A percentile compares a stretch with the other conserved stretches of the same genome.
Evolutionary conservation across 2,329 filamentous ascomycete genomes (phyloP).

Genomic region (Rhynchosporium agropyri): DNA sequence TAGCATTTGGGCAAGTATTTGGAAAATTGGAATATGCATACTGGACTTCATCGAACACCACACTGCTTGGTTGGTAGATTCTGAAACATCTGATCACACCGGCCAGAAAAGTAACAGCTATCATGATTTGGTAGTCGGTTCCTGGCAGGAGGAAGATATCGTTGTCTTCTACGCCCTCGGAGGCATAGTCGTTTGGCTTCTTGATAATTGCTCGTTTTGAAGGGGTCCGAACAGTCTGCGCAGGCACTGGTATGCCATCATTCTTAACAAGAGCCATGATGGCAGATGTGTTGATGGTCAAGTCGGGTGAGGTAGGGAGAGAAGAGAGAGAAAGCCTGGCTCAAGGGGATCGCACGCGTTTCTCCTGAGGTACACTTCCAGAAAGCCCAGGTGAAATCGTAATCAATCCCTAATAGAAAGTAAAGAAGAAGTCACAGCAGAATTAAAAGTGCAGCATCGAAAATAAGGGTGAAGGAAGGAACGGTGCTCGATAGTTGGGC

Average conservation of each 20-base stretch:
- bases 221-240: slow-evolving; percentile 26
- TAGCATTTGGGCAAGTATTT: slow-evolving; percentile 26
- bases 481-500: slow-evolving; percentile 21
- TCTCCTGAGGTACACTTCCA: slow-evolving; percentile 28
- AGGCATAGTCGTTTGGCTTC: slow-evolving; percentile 63
- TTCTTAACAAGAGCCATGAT: slow-evolving; percentile 38
- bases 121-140: slow-evolving; percentile 80
- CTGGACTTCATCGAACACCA: slow-evolving; percentile 99
- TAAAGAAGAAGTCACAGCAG: slow-evolving; percentile 34
- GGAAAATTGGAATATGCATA: slow-evolving; percentile 53
- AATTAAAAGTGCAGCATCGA: slow-evolving; percentile 39
- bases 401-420: slow-evolving; percentile 34
- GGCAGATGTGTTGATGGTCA: slow-evolving; percentile 21
- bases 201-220: slow-evolving; percentile 26
- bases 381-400: slow-evolving; percentile 15
- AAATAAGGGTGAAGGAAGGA: slow-evolving; percentile 28
- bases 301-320: slow-evolving; percentile 16
- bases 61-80: slow-evolving; percentile 93
- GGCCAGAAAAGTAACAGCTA: slow-evolving; percentile 73
- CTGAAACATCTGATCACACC: slow-evolving; percentile 85
- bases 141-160: slow-evolving; percentile 86
- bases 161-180: slow-evolving; percentile 81
- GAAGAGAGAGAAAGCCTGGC: slow-evolving; percentile 26
- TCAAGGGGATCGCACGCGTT: slow-evolving; percentile 29
- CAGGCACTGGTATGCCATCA: slow-evolving; percentile 25